Evolutionary conservation across 2,329 filamentous ascomycete species (phyloP).

Genomic region (Tolypocladium paradoxum): DNA sequence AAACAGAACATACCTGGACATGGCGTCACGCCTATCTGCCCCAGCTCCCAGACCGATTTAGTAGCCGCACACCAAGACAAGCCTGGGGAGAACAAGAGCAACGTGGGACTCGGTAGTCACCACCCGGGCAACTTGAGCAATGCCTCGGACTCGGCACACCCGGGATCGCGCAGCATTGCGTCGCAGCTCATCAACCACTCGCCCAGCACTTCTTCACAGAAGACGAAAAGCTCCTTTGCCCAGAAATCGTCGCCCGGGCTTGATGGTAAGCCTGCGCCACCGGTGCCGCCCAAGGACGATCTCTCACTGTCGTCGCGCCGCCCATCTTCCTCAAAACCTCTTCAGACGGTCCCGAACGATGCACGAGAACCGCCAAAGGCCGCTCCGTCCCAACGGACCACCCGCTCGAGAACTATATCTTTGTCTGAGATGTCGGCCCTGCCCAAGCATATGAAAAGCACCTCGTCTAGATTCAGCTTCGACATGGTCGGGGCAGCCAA

Average conservation of each 20-base stretch:
- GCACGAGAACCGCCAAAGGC: conserved; percentile 9
- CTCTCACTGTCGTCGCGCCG: conserved; percentile 10
- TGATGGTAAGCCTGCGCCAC: conserved; percentile 14
- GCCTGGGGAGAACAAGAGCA: background rate
- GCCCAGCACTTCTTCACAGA: conserved; percentile 15
- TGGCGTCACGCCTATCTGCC: conserved; percentile 7
- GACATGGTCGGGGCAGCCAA: conserved; percentile 64
- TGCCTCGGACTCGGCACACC: conserved; percentile 17
- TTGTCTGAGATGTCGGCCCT: conserved; percentile 38
- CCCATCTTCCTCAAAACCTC: conserved; percentile 10
- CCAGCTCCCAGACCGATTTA: conserved; percentile 6
- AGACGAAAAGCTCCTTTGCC: conserved; percentile 6
- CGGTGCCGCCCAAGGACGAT: conserved; percentile 29
- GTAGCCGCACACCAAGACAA: conserved; percentile 9
- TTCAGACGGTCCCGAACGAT: conserved; percentile 8
- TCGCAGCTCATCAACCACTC: conserved; percentile 15
- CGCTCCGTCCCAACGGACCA: conserved; percentile 16
- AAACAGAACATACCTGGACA: conserved; percentile 18
- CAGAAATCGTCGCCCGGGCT: conserved; percentile 3
- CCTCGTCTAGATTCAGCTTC: conserved; percentile 71
- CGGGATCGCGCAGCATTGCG: conserved; percentile 12
- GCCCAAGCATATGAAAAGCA: conserved; percentile 61
- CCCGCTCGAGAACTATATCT: conserved; percentile 43
- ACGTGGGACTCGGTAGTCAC: too few relatives aligned
- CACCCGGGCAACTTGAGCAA: conserved; percentile 17